These are phyloP conservation scores for Coemansia sp. DNA, from an alignment of 192 early-diverging fungal genomes.

Conservation along the genomic window DNA sequence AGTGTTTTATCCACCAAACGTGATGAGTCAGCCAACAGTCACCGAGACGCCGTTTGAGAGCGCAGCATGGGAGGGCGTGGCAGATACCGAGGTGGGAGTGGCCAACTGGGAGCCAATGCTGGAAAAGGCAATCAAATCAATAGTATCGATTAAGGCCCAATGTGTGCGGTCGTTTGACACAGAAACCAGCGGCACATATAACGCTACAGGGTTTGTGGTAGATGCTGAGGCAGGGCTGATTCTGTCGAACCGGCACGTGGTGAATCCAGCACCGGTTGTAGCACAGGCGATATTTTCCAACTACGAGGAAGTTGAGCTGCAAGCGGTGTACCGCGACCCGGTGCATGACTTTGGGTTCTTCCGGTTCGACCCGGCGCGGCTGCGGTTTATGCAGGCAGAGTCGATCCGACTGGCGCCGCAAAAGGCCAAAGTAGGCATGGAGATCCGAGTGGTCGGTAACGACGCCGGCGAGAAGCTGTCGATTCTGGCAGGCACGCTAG, in stretches of 20 bases:
- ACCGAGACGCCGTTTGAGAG: slow-evolving; percentile 47
- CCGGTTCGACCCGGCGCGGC: slow-evolving; percentile 67
- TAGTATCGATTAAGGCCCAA: slow-evolving; percentile 75
- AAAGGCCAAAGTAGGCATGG: slow-evolving; percentile 66
- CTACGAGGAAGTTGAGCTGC: slow-evolving; percentile 66
- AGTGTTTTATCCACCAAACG: slow-evolving; percentile 52
- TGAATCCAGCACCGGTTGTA: slow-evolving; percentile 64
- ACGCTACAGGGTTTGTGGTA: slow-evolving; percentile 73
- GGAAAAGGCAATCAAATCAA: slow-evolving; percentile 70
- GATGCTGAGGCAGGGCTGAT: slow-evolving; percentile 70
- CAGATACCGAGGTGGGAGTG: slow-evolving; percentile 2
- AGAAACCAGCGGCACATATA: neutral
- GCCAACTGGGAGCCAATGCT: slow-evolving; percentile 70
- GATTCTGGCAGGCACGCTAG: slow-evolving; percentile 69
- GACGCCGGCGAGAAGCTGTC: slow-evolving; percentile 74
- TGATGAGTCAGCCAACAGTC: slow-evolving; percentile 42
- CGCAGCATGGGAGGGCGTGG: slow-evolving; percentile 13
- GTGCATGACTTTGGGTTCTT: slow-evolving; percentile 81
- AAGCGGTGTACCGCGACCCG: slow-evolving; percentile 71
- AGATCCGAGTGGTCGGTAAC: slow-evolving; percentile 73
- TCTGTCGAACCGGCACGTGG: slow-evolving; percentile 74
- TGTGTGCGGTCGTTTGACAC: slow-evolving; percentile 60
- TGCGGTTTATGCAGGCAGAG: slow-evolving; percentile 33
- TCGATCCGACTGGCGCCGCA: slow-evolving; percentile 62
- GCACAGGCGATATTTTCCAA: slow-evolving; percentile 67